These are phyloP conservation scores for Penicillium brevicompactum DNA, from an alignment of 2,329 filamentous ascomycete genomes.

Conservation along the genomic window DNA sequence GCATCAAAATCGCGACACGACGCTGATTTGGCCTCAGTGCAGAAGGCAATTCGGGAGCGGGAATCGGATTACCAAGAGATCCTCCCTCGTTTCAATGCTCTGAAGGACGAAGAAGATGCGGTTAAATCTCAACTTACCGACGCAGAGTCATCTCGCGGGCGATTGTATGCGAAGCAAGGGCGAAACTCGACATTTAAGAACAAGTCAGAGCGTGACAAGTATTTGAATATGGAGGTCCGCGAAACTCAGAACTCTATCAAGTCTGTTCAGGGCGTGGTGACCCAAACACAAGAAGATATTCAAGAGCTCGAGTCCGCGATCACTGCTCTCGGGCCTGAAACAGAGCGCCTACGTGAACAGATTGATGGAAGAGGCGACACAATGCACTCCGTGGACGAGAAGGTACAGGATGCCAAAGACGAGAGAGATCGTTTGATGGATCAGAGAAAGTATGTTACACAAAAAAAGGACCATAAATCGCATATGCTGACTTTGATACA, in stretches of 20 bases:
- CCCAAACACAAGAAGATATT: slow-evolving; percentile 84
- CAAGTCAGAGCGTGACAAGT: slow-evolving; percentile 85
- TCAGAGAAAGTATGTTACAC: slow-evolving; percentile 68
- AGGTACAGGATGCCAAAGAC: slow-evolving; percentile 77
- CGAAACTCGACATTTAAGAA: slow-evolving; percentile 84
- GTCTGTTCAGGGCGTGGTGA: slow-evolving; percentile 78
- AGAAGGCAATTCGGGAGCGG: slow-evolving; percentile 71
- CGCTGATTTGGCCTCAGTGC: slow-evolving; percentile 70
- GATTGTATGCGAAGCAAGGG: slow-evolving; percentile 89
- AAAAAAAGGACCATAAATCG: not conserved
- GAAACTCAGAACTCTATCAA: slow-evolving; percentile 76
- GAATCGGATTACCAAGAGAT: slow-evolving; percentile 75
- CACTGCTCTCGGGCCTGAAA: slow-evolving; percentile 69
- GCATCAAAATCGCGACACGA: slow-evolving; percentile 72
- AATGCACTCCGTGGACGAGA: slow-evolving; percentile 70
- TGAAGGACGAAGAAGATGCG: slow-evolving; percentile 71
- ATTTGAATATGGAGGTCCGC: slow-evolving; percentile 76
- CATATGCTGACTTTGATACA: slow-evolving; percentile 21
- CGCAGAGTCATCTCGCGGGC: slow-evolving; percentile 72
- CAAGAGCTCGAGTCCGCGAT: slow-evolving; percentile 71
- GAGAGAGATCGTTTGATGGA: slow-evolving; percentile 77
- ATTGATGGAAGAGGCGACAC: slow-evolving; percentile 79
- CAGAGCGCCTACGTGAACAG: slow-evolving; percentile 67
- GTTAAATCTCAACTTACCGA: slow-evolving; percentile 73
- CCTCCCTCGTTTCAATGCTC: slow-evolving; percentile 74